Evolutionary conservation across 1,284 basidiomycete genomes (phyloP), one percentile per base, ranked within the genome.

Genomic region (Cryptococcus floricola): DNA sequence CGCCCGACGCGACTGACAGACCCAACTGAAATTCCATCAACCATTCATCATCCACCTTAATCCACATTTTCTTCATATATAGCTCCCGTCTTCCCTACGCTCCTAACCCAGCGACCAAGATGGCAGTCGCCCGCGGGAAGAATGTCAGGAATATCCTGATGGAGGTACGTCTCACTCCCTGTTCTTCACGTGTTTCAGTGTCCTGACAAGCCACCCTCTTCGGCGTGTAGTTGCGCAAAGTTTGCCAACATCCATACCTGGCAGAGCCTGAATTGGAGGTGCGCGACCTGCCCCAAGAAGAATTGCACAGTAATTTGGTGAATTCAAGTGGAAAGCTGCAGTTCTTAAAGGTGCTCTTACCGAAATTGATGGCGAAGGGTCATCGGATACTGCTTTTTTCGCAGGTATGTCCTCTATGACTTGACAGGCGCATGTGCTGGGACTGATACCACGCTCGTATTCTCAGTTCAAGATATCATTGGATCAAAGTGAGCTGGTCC

Each of bases 341-440:
- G 34, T 83, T 96, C 53, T 81, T 99, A 44, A 91, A 88, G 74
- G 76, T 80, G 48, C 78, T 98, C 48, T 80, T 98, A 39, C 89
- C 90, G 0, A 90, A 93, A 75, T 82, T 99, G 53, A 91, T 90
- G 70, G 84, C 85, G 51, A 85, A 87, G 43, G 93, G 92, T 0
- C 96, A 98, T 77, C 87, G 96, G 27, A 86, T 98, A n/a, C 81
- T 99, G 23, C 80, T 98, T 27, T 99, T 98, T 79, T 96, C 92
- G 76, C 96, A 98, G 81, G 96, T 95, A 76, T 68, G 82, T 53
- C 48, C 16, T 23, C 27, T 18, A 39, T 18, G 31, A 28, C 13
- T 54, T n/a, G 8, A 48, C 9, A 8, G 25, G 9, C 18, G 45
- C 49, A 51, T 13, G 12, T 18, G 25, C 27, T 27, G 42, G 19